Evolutionary conservation across 75 land plant genomes (phyloP).

Genomic region (Selaginella tamariscina): DNA sequence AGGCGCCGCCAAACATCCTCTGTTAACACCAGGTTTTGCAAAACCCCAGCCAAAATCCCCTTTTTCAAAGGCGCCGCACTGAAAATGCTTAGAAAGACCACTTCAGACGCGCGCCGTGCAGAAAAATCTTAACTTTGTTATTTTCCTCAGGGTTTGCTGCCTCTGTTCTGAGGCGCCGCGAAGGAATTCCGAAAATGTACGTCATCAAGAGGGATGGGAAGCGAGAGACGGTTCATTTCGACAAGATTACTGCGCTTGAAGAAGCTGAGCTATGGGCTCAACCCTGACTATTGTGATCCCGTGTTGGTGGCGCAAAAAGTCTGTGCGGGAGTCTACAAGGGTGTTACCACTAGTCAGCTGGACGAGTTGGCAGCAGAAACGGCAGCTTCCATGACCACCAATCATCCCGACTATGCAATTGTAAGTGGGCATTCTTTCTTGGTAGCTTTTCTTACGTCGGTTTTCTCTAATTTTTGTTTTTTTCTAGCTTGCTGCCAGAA

Average conservation of each 20-base stretch:
- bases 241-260: conserved; percentile 78
- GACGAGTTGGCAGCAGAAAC: conserved; percentile 8
- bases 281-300: conserved; percentile 60
- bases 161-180: not conserved
- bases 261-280: conserved; percentile 68
- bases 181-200: conserved; percentile 31
- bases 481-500: conserved; percentile 30
- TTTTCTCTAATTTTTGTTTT: not conserved
- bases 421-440: conserved; percentile 18
- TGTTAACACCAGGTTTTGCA: too few relatives aligned
- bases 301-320: conserved; percentile 72
- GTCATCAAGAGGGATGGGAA: conserved; percentile 74
- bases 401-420: conserved; percentile 7
- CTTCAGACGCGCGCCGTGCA: too few relatives aligned
- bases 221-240: conserved; percentile 65
- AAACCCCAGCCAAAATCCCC: too few relatives aligned
- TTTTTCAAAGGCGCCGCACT: too few relatives aligned
- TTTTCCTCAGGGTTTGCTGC: too few relatives aligned
- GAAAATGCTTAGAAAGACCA: too few relatives aligned
- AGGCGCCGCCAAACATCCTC: too few relatives aligned
- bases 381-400: conserved; percentile 1
- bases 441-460: not conserved
- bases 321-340: conserved; percentile 19
- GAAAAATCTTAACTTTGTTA: too few relatives aligned
- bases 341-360: conserved; percentile 11